Evolutionary conservation across 148 eudicot genomes (phyloP), one percentile per base, ranked within the genome.

Genomic region (Rhododendron simsii): DNA sequence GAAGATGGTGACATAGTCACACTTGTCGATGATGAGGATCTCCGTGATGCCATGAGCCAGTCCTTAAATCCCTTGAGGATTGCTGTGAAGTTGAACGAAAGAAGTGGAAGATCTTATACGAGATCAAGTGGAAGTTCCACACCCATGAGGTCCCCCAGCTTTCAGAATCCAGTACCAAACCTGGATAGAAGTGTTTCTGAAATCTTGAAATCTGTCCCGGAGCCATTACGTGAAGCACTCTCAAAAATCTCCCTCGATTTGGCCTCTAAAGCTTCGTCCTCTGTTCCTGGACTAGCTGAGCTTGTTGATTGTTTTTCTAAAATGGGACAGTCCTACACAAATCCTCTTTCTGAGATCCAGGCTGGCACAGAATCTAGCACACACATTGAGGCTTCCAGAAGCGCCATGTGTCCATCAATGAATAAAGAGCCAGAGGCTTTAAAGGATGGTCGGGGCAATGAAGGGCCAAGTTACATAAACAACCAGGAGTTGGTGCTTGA

Each of bases 1-100:
- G 99, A 98, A 89, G 99, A 98, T 84, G 85, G 84, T 71, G 99
- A 98, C 89, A 59, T 86, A 20, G 96, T 98, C 35, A 88, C 96
- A 26, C 95, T 98, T 78, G 98, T 78, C 21, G 96, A 95, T 44
- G 95, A 98, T 47, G 96, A 94, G 69, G 99, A 98, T 87, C 90
- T 98, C 39, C 86, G 57, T 79, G 99, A 98, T 92, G 92, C 92
- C 13, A 87, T 94, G 84, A 91, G 79, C 41, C 99, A 98, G 87
- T 91, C 86, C 53, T 86, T 95, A 78, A 88, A 98, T 89, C 99
- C 99, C 23, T 84, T 95, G 63, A 91, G 99, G 89, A 91, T 98
- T 30, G 90, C 88, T 86, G 98, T 94, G 48, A 87, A 74, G 75
- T 80, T 91, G 73, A 91, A 88, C 37, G 93, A 83, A 55, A 89